phyloP scores from a whole-genome alignment of 179 eudicot species.

The Spergularia azorica region DNA sequence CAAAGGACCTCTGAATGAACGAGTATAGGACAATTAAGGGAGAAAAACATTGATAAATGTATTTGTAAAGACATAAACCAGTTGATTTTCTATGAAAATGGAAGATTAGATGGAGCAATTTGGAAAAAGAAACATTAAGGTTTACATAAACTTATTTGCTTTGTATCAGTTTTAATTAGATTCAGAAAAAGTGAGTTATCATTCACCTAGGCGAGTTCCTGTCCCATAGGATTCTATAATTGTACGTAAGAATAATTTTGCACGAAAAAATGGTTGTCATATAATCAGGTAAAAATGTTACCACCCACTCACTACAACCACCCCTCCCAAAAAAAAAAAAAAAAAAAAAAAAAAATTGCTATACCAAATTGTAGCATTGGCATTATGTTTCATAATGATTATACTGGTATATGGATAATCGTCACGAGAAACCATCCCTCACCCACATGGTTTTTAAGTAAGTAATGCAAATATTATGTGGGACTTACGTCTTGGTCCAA shows the following conservation, averaged over 20 bases:
- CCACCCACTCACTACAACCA: too few relatives aligned
- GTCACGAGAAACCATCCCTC: background rate
- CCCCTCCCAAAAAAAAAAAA: background rate
- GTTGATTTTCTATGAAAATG: background rate
- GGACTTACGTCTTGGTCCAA: conserved; percentile 93
- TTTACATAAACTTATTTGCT: too few relatives aligned
- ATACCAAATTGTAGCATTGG: background rate
- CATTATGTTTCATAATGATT: background rate
- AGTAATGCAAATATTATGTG: conserved; percentile 6
- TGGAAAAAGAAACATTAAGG: too few relatives aligned
- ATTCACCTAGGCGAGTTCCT: background rate
- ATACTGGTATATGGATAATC: background rate
- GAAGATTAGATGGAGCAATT: background rate
- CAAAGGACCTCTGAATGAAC: background rate
- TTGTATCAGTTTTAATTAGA: background rate
- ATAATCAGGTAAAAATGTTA: too few relatives aligned
- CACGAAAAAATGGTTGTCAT: background rate
- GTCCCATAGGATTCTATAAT: background rate
- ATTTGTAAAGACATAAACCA: conserved; percentile 3
- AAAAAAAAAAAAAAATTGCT: background rate
- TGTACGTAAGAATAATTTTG: background rate
- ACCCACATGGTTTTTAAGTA: background rate
- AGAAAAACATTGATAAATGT: background rate
- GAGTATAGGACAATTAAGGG: background rate
- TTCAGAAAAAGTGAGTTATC: background rate